Conservation (phyloP, 306 rosid species). For the Medicago lupulina region DNA sequence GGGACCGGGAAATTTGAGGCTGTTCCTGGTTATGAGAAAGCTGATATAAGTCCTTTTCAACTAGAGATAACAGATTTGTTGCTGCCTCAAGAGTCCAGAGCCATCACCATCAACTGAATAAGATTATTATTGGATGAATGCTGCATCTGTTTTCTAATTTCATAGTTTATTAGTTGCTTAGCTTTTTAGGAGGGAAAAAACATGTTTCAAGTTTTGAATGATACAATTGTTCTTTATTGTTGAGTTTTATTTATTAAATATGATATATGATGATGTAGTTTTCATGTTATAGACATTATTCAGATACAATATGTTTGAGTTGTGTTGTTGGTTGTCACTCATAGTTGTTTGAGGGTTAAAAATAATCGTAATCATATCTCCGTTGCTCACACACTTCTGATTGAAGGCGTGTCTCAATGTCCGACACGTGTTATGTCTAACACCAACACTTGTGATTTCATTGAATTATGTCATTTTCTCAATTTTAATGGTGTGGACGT, state of each 20-base stretch:
- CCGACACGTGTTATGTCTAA: too few species aligned
- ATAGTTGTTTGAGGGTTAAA: neutral
- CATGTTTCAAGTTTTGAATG: neutral
- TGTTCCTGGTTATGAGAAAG: constrained; percentile 37
- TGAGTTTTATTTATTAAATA: neutral
- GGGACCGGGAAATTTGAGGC: neutral
- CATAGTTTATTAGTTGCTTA: neutral
- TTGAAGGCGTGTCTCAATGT: too few species aligned
- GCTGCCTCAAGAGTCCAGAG: neutral
- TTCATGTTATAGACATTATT: neutral
- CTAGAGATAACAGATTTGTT: neutral
- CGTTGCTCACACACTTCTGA: too few species aligned
- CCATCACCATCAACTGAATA: neutral
- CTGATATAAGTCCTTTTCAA: constrained; percentile 38
- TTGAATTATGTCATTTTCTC: too few species aligned
- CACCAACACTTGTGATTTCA: too few species aligned
- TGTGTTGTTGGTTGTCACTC: neutral
- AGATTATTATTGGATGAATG: neutral
- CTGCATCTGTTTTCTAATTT: neutral
- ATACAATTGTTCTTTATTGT: neutral
- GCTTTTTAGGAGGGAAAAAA: neutral
- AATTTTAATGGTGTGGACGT: too few species aligned
- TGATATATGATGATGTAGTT: too few species aligned
- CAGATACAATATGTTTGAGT: neutral
- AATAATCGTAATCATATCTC: neutral